Evolutionary conservation across 139 green algal genomes (phyloP).

Genomic region (Micractinium sp.): DNA sequence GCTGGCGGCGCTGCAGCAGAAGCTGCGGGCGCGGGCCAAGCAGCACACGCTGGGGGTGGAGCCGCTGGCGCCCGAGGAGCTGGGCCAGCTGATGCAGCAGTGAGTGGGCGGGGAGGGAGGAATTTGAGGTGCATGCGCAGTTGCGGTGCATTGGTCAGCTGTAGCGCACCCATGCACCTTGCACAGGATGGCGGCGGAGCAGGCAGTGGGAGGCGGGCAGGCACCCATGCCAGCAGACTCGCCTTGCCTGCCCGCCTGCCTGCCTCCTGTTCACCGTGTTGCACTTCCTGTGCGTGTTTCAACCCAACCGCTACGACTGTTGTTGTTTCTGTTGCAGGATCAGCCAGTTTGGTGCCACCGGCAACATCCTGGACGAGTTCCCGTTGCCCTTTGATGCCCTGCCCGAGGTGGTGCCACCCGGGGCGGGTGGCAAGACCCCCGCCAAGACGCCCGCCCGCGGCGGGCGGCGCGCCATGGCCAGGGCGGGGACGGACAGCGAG

Average conservation of each 20-base stretch:
- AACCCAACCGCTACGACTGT: background rate
- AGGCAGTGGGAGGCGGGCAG: background rate
- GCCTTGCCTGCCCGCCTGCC: background rate
- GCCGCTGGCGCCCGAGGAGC: constrained; percentile 16
- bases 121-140: too few species aligned
- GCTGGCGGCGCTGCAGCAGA: constrained; percentile 8
- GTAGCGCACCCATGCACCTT: background rate
- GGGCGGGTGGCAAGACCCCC: background rate
- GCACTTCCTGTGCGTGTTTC: too few species aligned
- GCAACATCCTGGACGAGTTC: constrained; percentile 16
- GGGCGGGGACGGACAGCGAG: background rate
- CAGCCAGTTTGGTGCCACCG: background rate
- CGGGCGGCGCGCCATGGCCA: background rate
- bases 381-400: constrained; percentile 25
- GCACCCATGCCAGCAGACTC: background rate
- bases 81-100: constrained; percentile 7
- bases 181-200: background rate
- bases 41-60: background rate
- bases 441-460: constrained; percentile 18
- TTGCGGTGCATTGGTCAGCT: background rate
- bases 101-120: background rate
- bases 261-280: background rate
- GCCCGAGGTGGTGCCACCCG: background rate
- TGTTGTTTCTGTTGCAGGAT: background rate
- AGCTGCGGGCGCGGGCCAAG: background rate